A percentile compares a stretch with the other conserved stretches of the same genome.
phyloP scores from a whole-genome alignment of 2,329 filamentous ascomycete species.

The Monilinia aucupariae region DNA sequence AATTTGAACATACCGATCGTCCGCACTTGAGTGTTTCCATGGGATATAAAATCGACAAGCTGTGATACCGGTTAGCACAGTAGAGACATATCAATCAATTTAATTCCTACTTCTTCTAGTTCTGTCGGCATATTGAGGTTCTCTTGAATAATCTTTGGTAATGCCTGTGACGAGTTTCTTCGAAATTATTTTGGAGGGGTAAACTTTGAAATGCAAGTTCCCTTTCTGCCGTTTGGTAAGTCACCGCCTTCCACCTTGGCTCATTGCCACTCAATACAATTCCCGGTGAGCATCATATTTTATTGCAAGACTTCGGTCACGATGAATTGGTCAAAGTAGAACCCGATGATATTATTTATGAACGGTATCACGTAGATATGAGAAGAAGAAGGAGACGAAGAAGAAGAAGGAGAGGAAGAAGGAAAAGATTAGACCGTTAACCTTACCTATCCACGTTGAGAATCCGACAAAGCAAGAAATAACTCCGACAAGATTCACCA shows the following conservation, averaged over 20 bases:
- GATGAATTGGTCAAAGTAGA: background rate
- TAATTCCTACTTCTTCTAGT: constrained; percentile 60
- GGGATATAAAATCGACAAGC: constrained; percentile 89
- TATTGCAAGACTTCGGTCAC: background rate
- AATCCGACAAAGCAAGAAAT: too few relatives aligned
- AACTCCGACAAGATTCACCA: too few relatives aligned
- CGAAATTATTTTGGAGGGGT: constrained; percentile 15
- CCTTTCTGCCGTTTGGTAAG: background rate
- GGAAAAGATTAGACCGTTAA: too few relatives aligned
- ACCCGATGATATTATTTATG: too few relatives aligned
- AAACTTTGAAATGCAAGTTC: background rate
- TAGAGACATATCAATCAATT: background rate
- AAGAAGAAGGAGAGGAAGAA: too few relatives aligned
- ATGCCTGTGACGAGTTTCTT: constrained; percentile 4
- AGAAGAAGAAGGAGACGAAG: too few relatives aligned
- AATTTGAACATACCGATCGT: constrained; percentile 56
- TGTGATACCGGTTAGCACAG: constrained; percentile 37
- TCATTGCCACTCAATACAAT: background rate
- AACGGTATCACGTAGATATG: too few relatives aligned
- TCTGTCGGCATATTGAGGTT: constrained; percentile 59
- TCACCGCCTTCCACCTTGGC: background rate
- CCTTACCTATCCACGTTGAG: too few relatives aligned
- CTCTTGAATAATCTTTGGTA: constrained; percentile 5
- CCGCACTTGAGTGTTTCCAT: constrained; percentile 86
- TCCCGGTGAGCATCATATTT: background rate